Evolutionary conservation across 2,329 filamentous ascomycete species (phyloP), one percentile per base, ranked within the genome.

Genomic region (Xylaria digitata): DNA sequence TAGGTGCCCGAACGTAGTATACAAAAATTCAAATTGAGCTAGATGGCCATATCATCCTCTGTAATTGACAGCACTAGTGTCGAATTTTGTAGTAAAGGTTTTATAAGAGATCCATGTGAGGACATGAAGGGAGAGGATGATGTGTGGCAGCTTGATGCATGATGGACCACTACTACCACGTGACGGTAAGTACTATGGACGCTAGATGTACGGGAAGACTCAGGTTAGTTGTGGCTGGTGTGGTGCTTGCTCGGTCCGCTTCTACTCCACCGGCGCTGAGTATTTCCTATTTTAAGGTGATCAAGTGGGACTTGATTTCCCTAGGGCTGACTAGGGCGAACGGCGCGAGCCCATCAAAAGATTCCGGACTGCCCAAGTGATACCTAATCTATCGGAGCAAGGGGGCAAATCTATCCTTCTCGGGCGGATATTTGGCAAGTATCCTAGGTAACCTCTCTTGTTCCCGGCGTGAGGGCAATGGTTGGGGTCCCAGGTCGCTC

Each of bases 401-500:
- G 52, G 21, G 34, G 13, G 7, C 4, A 26, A 40, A 34, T 34
- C 6, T 6, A 8, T 8, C 9, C 9, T 8, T 2, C 32, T 34
- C 2, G 32, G 32, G 6, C 7, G 7, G 32, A 8, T 8, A 6
- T 7, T 7, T 34, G 32, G 32, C 6, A 21, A 43, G 8, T 19
- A 7, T 55, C 21, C 15, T 19, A 19, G 23, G 23, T 43, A 11
- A 30, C 6, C 17, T 43, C 7, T 49, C 15, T n/a, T 15, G 17
- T 32, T 30, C 6, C 6, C n/a, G n/a, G 23, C 1, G 49, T 61
- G 54, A 23, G 21, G 13, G 43, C 6, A 19, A 71, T 71, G 70
- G 70, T 71, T 23, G 70, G 70, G 9, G 70, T 71, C 17, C 70
- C 70, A 0, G 70, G 70, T 2, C 63, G 68, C 30, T 71, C 70